phyloP scores from a whole-genome alignment of 2,329 filamentous ascomycete genomes.

The Venturia pyrina region DNA sequence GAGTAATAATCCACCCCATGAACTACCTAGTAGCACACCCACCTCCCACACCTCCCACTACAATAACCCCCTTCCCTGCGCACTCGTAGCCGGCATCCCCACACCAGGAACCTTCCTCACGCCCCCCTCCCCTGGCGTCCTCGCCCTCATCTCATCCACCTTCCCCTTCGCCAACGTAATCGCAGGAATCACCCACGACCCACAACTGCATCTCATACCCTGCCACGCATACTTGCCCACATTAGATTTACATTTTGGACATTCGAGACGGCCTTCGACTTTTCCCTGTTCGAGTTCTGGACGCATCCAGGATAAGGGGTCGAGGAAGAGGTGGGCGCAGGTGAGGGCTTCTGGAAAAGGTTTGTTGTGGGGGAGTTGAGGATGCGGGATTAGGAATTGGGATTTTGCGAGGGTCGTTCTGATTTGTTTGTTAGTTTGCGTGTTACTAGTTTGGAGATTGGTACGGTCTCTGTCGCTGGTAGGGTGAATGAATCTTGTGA shows the following conservation, averaged over 20 bases:
- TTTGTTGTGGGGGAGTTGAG: conserved; percentile 12
- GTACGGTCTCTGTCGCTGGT: no score
- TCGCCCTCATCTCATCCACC: conserved; percentile 56
- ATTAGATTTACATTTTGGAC: conserved; percentile 74
- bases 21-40: neutral
- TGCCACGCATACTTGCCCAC: conserved; percentile 95
- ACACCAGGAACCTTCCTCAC: conserved; percentile 11
- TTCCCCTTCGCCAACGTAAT: conserved; percentile 76
- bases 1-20: neutral
- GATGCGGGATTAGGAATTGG: conserved; percentile 59
- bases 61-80: conserved; percentile 9
- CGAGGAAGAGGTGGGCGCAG: conserved; percentile 84
- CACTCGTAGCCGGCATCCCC: conserved; percentile 12
- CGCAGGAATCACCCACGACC: conserved; percentile 80
- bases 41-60: neutral
- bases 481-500: no score
- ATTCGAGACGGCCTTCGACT: conserved; percentile 74
- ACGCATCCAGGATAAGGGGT: conserved; percentile 93
- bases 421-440: conserved; percentile 12
- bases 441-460: no score
- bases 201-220: conserved; percentile 85
- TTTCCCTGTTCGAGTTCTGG: conserved; percentile 70
- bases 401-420: conserved; percentile 53
- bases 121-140: neutral
- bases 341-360: conserved; percentile 15